phyloP scores from a whole-genome alignment of 1,284 basidiomycete species.

The Austroboletus sp. region DNA sequence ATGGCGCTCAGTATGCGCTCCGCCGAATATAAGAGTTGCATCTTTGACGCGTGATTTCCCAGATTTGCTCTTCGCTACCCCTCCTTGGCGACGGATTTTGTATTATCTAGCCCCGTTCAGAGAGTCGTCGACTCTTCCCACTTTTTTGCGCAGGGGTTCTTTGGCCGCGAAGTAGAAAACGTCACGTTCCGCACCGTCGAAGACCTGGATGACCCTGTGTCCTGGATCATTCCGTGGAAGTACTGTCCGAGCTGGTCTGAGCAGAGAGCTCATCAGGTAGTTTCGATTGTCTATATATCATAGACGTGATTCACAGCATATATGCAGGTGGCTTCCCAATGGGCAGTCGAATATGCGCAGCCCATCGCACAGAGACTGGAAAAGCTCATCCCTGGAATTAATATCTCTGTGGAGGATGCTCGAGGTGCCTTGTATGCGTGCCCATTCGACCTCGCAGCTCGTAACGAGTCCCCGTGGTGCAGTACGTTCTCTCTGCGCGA shows the following conservation, averaged over 20 bases:
- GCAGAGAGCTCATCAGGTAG: constrained; percentile 8
- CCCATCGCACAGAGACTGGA: constrained; percentile 37
- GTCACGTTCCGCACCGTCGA: constrained; percentile 34
- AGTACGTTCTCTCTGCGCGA: constrained; percentile 36
- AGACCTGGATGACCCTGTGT: constrained; percentile 37
- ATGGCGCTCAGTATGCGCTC: constrained; percentile 36
- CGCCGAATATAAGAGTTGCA: not conserved
- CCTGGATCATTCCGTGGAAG: constrained; percentile 42
- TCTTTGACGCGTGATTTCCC: not conserved
- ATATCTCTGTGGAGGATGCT: constrained; percentile 31
- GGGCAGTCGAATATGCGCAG: constrained; percentile 38
- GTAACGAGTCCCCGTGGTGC: constrained; percentile 39
- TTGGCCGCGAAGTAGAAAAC: constrained; percentile 29
- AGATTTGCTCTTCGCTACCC: constrained; percentile 24
- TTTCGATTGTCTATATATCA: not conserved
- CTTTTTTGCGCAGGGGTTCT: constrained; percentile 43
- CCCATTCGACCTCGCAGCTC: constrained; percentile 41
- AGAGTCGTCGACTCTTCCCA: constrained; percentile 41
- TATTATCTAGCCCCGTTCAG: constrained; percentile 42
- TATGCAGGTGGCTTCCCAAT: constrained; percentile 30
- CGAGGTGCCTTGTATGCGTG: constrained; percentile 44
- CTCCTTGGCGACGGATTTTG: constrained; percentile 26
- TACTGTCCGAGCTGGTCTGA: constrained; percentile 29
- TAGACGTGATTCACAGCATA: not conserved
- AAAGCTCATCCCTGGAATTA: constrained; percentile 31